Conservation (phyloP, 2,329 filamentous ascomycete genomes). For the Botrytis deweyae region DNA sequence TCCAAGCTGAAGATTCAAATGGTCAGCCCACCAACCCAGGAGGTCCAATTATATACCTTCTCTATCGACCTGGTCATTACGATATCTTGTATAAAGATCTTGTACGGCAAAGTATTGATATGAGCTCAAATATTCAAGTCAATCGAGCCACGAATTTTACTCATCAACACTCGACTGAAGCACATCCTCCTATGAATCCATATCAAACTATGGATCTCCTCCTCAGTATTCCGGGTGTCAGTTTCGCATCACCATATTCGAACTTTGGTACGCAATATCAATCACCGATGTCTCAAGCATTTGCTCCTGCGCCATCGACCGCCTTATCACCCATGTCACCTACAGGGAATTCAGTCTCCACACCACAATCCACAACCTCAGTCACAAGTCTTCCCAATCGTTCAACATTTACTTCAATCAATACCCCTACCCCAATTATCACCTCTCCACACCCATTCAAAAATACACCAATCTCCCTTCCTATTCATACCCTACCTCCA, state of each 20-base stretch:
- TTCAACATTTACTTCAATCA: slow-evolving; percentile 25
- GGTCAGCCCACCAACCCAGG: slow-evolving; percentile 38
- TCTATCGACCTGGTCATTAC: slow-evolving; percentile 80
- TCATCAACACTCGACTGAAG: slow-evolving; percentile 47
- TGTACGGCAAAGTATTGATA: slow-evolving; percentile 28
- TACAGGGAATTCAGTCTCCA: slow-evolving; percentile 28
- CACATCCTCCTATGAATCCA: slow-evolving; percentile 32
- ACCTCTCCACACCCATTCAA: slow-evolving; percentile 19
- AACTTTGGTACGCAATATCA: slow-evolving; percentile 32
- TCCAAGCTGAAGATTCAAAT: slow-evolving; percentile 45
- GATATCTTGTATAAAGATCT: slow-evolving; percentile 79
- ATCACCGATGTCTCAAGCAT: slow-evolving; percentile 32
- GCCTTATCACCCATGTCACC: slow-evolving; percentile 37
- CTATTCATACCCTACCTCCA: slow-evolving; percentile 28
- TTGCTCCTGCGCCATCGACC: slow-evolving; percentile 32
- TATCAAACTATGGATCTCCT: slow-evolving; percentile 41
- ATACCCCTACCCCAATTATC: slow-evolving; percentile 20
- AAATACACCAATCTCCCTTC: slow-evolving; percentile 22
- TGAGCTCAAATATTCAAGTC: slow-evolving; percentile 49
- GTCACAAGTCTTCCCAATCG: slow-evolving; percentile 18
- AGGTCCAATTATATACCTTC: slow-evolving; percentile 56
- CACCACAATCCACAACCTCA: slow-evolving; percentile 18
- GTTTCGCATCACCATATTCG: slow-evolving; percentile 29
- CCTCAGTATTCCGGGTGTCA: slow-evolving; percentile 37
- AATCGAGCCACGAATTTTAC: slow-evolving; percentile 50